Base-by-base conservation (phyloP, 148 eudicot species). In the Mesembryanthemum crystallinum region DNA sequence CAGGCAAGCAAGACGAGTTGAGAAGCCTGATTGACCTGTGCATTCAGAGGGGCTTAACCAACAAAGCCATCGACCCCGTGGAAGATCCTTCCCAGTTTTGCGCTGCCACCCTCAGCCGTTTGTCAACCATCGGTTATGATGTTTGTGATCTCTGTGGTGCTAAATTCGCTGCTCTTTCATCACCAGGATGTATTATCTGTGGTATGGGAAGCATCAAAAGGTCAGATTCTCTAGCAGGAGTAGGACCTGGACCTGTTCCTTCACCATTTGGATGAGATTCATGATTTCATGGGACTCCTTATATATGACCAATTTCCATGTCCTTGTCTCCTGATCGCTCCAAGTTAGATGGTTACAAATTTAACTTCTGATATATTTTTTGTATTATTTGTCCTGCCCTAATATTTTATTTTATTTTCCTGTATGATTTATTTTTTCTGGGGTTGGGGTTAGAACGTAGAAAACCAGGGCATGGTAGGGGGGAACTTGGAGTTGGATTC, bases 21-120 rank as follows among this genome's bases (percentile, higher is more conserved):
- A 82, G 90, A 80, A 95, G 97, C 92, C 85, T 95, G 72, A 85
- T 92, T 52, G 97, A 95, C 82, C 85, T 95, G 35, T 95, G 98
- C 63, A 81, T 88, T 39, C 97, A 90, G 72, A 86, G 98, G 74
- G 98, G 98, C 45, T 78, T 88, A 72, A 75, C 97, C 74, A 95
- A 92, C 85, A 95, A 89, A 79, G 87, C 97, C 57, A 95, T 95
- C 12, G 97, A 95, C 71, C 98, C 98, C 39, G 59, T 83, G 28
- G 98, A 95, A 86, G 98, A 95, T 79, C 96, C 98, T 49, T 95
- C 98, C 32, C 98, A 95, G 52, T 95, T 95, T 76, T 95, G 98
- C 78, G 96, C 96, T 75, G 97, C 96, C 77, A 95, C 98, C 20
- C 96, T 92, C 25, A 92, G 97, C 75, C 96, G 98, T n/a, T 79